Conservation (phyloP, 2,329 filamentous ascomycete genomes). For the Aspergillus ruber region DNA sequence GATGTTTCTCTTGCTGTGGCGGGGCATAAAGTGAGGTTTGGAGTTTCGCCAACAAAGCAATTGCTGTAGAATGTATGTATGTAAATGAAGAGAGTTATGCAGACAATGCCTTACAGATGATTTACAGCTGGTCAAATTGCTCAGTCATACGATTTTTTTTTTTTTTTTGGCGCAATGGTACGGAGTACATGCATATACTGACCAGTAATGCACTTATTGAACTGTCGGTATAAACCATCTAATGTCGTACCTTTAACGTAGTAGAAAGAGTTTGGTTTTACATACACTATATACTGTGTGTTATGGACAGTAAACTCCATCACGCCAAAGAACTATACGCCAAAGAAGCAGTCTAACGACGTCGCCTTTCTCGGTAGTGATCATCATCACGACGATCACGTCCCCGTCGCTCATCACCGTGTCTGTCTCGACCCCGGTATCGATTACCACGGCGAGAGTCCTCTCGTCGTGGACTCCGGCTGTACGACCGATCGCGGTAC, state of each 20-base stretch:
- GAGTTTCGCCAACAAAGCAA: background rate
- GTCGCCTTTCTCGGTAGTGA: constrained; percentile 21
- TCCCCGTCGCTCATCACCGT: constrained; percentile 25
- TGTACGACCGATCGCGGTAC: constrained; percentile 33
- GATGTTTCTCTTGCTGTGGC: background rate
- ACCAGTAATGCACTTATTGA: too few species aligned
- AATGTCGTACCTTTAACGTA: too few species aligned
- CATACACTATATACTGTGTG: too few species aligned
- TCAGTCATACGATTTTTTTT: too few species aligned
- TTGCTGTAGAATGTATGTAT: background rate
- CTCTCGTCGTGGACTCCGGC: constrained; percentile 21
- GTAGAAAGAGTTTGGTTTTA: too few species aligned
- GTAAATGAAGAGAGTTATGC: background rate
- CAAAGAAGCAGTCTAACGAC: constrained; percentile 10
- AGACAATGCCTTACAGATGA: background rate
- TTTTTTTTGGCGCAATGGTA: too few species aligned
- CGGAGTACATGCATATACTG: too few species aligned
- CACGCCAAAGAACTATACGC: background rate
- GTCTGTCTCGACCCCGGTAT: constrained; percentile 25
- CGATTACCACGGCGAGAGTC: constrained; percentile 25
- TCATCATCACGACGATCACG: constrained; percentile 22
- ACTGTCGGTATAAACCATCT: too few species aligned
- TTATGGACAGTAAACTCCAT: background rate
- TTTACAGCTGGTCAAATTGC: background rate
- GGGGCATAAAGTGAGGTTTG: background rate